These are phyloP conservation scores for Lyophyllum atratum DNA, from an alignment of 768 basidiomycete genomes.

Conservation along the genomic window DNA sequence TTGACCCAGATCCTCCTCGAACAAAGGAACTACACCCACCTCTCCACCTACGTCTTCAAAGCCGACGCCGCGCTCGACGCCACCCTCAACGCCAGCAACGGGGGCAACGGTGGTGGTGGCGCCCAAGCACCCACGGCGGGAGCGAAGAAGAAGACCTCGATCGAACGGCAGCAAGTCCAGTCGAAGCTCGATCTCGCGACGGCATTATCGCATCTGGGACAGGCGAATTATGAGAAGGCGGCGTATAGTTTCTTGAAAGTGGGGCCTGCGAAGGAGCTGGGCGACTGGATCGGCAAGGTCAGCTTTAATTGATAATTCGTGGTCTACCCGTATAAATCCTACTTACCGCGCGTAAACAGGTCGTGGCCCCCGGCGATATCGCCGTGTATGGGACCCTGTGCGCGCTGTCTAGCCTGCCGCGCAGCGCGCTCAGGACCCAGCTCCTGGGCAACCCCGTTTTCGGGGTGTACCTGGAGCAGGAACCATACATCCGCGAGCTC, in stretches of 20 bases:
- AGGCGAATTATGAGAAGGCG: constrained; percentile 78
- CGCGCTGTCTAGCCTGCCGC: constrained; percentile 74
- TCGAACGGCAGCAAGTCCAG: constrained; percentile 69
- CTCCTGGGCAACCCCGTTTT: constrained; percentile 73
- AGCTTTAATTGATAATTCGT: constrained; percentile 9
- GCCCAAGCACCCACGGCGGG: constrained; percentile 25
- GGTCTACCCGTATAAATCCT: too few species aligned
- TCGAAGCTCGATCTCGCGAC: constrained; percentile 82
- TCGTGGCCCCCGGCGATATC: constrained; percentile 81
- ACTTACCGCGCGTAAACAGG: constrained; percentile 36
- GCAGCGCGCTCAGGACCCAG: constrained; percentile 68
- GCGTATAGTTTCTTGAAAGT: constrained; percentile 72
- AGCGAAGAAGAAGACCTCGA: constrained; percentile 48
- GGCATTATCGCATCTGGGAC: constrained; percentile 74
- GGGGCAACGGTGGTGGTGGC: constrained; percentile 19
- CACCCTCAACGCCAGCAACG: constrained; percentile 34
- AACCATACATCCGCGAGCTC: constrained; percentile 85
- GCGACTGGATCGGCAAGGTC: constrained; percentile 79
- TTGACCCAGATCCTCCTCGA: constrained; percentile 72
- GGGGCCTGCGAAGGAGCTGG: constrained; percentile 64
- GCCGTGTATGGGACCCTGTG: constrained; percentile 86
- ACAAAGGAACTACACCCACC: constrained; percentile 82
- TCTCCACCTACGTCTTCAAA: constrained; percentile 93
- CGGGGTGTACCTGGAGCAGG: constrained; percentile 78
- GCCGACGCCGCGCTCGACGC: constrained; percentile 90